Base-by-base conservation (phyloP, 345 rosid species). In the Leavenworthia alabamica region DNA sequence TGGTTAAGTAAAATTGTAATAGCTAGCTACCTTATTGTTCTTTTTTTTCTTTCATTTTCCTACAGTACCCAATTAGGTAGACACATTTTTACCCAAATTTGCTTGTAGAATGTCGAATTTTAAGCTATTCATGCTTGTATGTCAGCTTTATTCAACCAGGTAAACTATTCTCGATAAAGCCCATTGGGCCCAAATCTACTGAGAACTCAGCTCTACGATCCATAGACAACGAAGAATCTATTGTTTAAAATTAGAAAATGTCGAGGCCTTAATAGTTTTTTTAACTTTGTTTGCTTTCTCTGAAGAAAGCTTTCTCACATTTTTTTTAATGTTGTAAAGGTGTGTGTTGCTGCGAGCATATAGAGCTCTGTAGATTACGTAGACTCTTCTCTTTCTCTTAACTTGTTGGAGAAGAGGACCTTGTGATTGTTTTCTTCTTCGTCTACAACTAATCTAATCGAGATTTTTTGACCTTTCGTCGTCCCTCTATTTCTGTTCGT, bases 401-500 rank as follows among this genome's bases (percentile, higher is more conserved):
- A 51, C 59, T 68, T 41, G 46, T 8, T 56, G 58, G 41, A 23
- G 73, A 68, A 50, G 73, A 67, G 17, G 51, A 2, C 29, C 44
- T 51, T 43, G 7, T 33, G 32, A 42, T 68, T 68, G 61, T 5
- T 60, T 41, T 4, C 42, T 41, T 4, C 42, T 66, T 48, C 13
- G 7, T 23, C 53, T 31, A 5, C 26, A 27, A 1, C 24, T 12
- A n/a, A n/a, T n/a, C 64, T 37, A 37, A 29, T 48, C 9, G 37
- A 49, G n/a, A 12, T 52, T 28, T 5, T 6, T 31, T 39, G 9
- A 2, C 46, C 33, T 48, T 37, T n/a, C n/a, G n/a, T n/a, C n/a
- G n/a, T n/a, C n/a, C n/a, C n/a, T n/a, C n/a, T 20, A 5, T 32
- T 52, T 20, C 28, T 4, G 16, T 20, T 47, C 3, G 8, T 35